phyloP scores from a whole-genome alignment of 768 basidiomycete genomes.

The Collybia sordida region DNA sequence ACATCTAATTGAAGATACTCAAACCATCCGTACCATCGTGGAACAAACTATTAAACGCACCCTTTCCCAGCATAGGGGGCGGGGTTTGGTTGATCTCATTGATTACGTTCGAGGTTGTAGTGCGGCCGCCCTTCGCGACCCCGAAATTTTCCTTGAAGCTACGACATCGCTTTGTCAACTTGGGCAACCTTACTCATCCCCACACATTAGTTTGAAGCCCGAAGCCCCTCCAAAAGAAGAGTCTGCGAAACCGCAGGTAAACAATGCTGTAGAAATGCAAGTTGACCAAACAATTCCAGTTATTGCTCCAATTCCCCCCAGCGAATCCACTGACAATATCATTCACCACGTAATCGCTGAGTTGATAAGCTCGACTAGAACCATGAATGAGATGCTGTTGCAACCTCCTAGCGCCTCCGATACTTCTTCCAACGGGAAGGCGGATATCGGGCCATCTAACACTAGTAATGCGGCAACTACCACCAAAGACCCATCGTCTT shows the following conservation, averaged over 20 bases:
- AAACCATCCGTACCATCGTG: conserved; percentile 70
- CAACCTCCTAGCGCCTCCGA: conserved; percentile 1
- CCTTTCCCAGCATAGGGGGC: conserved; percentile 71
- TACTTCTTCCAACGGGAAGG: not conserved
- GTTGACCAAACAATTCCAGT: conserved; percentile 39
- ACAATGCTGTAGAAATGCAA: conserved; percentile 52
- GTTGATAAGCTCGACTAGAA: conserved; percentile 60
- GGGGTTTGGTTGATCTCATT: conserved; percentile 56
- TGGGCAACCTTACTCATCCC: conserved; percentile 59
- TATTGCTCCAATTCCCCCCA: conserved; percentile 18
- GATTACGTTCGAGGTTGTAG: conserved; percentile 77
- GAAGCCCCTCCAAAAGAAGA: conserved; percentile 26
- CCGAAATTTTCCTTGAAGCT: conserved; percentile 71
- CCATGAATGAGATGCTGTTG: conserved; percentile 30
- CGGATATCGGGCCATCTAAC: not conserved
- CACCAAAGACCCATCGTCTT: not conserved
- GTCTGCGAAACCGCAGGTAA: conserved; percentile 17
- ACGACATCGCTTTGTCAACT: conserved; percentile 73
- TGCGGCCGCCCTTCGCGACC: conserved; percentile 80
- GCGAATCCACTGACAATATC: conserved; percentile 55
- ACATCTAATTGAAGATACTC: conserved; percentile 81
- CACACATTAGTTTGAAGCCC: conserved; percentile 59
- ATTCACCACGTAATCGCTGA: conserved; percentile 75
- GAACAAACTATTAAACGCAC: conserved; percentile 80
- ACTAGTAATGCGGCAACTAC: not conserved